phyloP scores from a whole-genome alignment of 2,329 filamentous ascomycete genomes.

The Penicillium psychrosexuale region DNA sequence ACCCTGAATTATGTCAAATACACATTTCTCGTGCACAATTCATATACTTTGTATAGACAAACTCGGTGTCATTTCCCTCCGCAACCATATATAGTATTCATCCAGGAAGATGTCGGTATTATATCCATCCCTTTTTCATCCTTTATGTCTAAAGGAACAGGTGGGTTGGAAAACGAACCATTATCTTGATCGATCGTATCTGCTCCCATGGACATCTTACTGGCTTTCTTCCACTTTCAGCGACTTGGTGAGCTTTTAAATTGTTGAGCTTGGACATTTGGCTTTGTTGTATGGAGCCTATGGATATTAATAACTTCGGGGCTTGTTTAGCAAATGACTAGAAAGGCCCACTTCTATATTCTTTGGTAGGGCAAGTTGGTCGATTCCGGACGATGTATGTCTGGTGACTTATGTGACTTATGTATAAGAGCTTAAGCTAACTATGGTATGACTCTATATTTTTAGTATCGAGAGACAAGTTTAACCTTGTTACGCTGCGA shows the following conservation, averaged over 20 bases:
- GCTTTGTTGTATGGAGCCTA: background rate
- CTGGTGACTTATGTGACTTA: background rate
- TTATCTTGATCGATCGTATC: slow-evolving; percentile 59
- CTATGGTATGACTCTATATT: too few species aligned
- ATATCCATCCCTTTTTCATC: slow-evolving; percentile 61
- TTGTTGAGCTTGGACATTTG: background rate
- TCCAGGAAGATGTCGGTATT: slow-evolving; percentile 70
- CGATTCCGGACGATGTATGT: background rate
- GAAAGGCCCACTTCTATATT: too few species aligned
- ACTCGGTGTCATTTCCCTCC: slow-evolving; percentile 58
- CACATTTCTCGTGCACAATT: background rate
- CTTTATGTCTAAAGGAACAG: slow-evolving; percentile 72
- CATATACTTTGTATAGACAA: slow-evolving; percentile 65
- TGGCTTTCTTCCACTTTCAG: slow-evolving; percentile 62
- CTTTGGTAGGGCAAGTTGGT: too few species aligned
- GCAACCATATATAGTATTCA: slow-evolving; percentile 63
- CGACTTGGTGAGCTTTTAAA: background rate
- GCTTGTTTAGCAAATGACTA: background rate
- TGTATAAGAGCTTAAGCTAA: background rate
- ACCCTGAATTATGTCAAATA: background rate
- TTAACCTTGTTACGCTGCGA: background rate
- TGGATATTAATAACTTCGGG: background rate
- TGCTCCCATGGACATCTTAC: slow-evolving; percentile 62
- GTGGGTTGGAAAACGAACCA: slow-evolving; percentile 88
- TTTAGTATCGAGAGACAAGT: too few species aligned